phyloP scores from a whole-genome alignment of 805 yeast genomes.

The Schizosaccharomyces octosporus region DNA sequence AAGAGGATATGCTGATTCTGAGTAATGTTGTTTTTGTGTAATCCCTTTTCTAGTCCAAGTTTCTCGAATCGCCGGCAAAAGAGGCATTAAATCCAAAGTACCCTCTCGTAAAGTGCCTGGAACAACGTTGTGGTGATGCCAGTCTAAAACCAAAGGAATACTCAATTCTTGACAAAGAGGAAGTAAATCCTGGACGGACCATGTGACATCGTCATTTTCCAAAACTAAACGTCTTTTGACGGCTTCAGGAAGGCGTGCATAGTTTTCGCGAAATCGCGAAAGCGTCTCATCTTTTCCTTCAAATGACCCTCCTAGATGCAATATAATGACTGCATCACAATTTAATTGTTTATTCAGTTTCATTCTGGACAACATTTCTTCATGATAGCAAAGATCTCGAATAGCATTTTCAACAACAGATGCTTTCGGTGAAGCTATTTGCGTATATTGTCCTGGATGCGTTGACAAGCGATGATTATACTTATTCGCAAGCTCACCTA shows the following conservation, averaged over 20 bases:
- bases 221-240: neutral
- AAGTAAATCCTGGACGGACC: neutral
- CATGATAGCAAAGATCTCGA: constrained; percentile 1
- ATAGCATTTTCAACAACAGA: neutral
- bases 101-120: constrained; percentile 1
- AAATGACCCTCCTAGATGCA: constrained; percentile 2
- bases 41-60: constrained; percentile 1
- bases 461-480: neutral
- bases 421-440: neutral
- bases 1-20: neutral
- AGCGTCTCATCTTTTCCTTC: constrained; percentile 1
- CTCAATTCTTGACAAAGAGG: constrained; percentile 2
- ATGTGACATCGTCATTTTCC: constrained; percentile 3
- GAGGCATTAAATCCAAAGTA: neutral
- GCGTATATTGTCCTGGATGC: constrained; percentile 3
- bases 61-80: neutral
- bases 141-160: constrained; percentile 1
- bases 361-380: neutral
- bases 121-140: constrained; percentile 3
- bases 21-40: constrained; percentile 2
- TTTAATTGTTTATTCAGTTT: neutral
- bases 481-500: neutral
- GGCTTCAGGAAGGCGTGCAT: neutral
- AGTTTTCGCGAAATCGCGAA: neutral
- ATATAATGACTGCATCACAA: neutral